phyloP scores from a whole-genome alignment of 441 rosid genomes.

The Aleurites moluccanus region DNA sequence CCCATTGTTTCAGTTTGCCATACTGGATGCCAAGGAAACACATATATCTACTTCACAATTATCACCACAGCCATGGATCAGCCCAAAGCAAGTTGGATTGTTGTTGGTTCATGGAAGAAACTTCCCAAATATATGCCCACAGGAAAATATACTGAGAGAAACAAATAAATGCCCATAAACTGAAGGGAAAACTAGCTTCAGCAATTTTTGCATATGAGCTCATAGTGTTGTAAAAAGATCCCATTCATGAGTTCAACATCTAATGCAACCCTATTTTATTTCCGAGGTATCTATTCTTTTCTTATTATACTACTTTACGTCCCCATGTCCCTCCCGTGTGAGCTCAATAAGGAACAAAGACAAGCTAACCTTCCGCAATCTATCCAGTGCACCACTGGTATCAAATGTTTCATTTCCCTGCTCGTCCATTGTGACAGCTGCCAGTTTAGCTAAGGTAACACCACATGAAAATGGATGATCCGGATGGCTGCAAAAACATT shows the following conservation, averaged over 20 bases:
- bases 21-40: neutral
- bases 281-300: no score
- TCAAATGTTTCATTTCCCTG: constrained; percentile 98
- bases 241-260: neutral
- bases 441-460: constrained; percentile 92
- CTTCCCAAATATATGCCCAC: neutral
- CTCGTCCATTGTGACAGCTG: constrained; percentile 98
- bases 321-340: no score
- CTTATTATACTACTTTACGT: no score
- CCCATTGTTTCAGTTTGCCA: neutral
- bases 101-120: neutral
- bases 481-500: constrained; percentile 56
- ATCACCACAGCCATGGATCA: neutral
- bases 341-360: constrained; percentile 27
- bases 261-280: no score
- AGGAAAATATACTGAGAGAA: neutral
- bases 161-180: neutral
- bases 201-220: neutral
- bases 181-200: neutral
- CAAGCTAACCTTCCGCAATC: constrained; percentile 77
- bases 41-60: neutral
- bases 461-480: constrained; percentile 94
- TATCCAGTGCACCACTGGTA: constrained; percentile 96
- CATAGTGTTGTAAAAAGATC: neutral
- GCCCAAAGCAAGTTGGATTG: constrained; percentile 2